Evolutionary conservation across 1,284 basidiomycete species (phyloP), one percentile per base, ranked within the genome.

Genomic region (Trichosporon sp.): DNA sequence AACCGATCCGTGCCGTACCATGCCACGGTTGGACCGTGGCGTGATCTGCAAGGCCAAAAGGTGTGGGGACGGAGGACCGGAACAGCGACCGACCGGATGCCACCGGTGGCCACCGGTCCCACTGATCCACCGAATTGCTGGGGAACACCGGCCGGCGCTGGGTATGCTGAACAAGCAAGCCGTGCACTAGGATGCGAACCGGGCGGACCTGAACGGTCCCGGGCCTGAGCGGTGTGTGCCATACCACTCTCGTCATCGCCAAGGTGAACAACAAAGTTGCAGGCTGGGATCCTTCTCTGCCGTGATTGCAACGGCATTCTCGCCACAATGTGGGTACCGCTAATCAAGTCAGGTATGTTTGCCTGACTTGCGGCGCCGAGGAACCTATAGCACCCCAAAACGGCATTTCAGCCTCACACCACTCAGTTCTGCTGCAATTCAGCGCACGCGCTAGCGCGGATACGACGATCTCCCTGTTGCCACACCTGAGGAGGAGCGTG

Each of bases 211-310:
- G 51, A n/a, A 12, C n/a, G 19, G 51, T 4, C 31, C 10, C 59
- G 59, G 32, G 16, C 59, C 32, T 63, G 59, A 37, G 4, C 51
- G 21, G n/a, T 63, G 16, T 37, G 11, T 37, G 31, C 59, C 14
- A 35, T 63, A 37, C 26, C 11, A 11, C 31, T 35, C 59, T 63
- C 31, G 59, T 63, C 59, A 63, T 63, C 59, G 59, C 59, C 31
- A 63, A 63, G 59, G 59, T n/a, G 32, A 5, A n/a, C 11, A 63
- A 63, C 59, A 63, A 37, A 63, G 59, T 63, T 63, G 59, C 59
- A 35, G 51, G 59, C 59, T 63, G 59, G 59, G 31, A 35, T 63
- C 32, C 32, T 35, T 32, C 32, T 35, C 31, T 63, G 59, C 59
- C 59, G 59, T 63, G 21, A 19, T n/a, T 10, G 32, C 59, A 63